Evolutionary conservation across 2,329 filamentous ascomycete genomes (phyloP).

Genomic region (Chaetomiaceae sp.): DNA sequence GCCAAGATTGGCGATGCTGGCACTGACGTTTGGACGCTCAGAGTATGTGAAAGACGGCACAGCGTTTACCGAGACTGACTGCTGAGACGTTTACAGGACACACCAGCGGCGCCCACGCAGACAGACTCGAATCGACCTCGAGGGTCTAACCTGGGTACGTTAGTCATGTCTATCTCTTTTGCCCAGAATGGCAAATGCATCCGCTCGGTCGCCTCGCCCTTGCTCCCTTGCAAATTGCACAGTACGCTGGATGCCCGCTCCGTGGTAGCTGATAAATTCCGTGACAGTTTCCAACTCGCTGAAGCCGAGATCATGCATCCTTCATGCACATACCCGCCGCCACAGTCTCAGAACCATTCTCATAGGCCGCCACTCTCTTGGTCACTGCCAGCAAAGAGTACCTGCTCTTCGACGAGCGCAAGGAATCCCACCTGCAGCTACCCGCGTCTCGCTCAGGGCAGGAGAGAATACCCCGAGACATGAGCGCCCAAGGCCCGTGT

Average conservation of each 20-base stretch:
- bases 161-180: background rate
- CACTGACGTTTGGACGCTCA: background rate
- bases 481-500: constrained; percentile 4
- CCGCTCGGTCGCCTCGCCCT: constrained; percentile 3
- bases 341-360: background rate
- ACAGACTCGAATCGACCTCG: background rate
- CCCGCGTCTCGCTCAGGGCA: constrained; percentile 1
- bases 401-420: constrained; percentile 12
- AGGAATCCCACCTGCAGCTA: constrained; percentile 9
- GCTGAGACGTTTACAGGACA: constrained; percentile 13
- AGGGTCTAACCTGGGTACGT: background rate
- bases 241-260: background rate
- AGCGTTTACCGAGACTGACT: constrained; percentile 9
- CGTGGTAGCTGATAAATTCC: background rate
- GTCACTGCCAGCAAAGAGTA: constrained; percentile 13
- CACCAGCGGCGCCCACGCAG: background rate
- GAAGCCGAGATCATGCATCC: constrained; percentile 10
- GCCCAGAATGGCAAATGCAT: background rate
- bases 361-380: constrained; percentile 13
- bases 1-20: constrained; percentile 14
- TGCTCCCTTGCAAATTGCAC: background rate
- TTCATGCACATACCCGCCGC: constrained; percentile 12
- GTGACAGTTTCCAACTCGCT: constrained; percentile 1
- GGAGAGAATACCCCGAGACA: background rate
- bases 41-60: constrained; percentile 7